Base-by-base conservation (phyloP, 768 basidiomycete species). In the Hysterangium stoloniferum region DNA sequence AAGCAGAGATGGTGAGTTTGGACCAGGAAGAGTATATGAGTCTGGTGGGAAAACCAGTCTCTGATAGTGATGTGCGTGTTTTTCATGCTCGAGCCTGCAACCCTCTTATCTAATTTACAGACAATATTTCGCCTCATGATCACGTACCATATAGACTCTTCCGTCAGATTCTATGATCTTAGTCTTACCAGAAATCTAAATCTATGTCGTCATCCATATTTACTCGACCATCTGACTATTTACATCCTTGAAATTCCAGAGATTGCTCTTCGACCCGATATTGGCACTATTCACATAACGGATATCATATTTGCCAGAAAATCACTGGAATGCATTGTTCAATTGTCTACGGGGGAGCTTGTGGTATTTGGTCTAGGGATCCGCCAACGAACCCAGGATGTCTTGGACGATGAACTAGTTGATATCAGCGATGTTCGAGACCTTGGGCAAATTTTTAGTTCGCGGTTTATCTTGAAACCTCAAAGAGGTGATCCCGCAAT, bases 81-180 rank as follows among this genome's bases (percentile, higher is more conserved):
- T 32, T 32, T 22, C 17, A 46, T 19, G 11, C 6, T 75, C 34
- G 79, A 74, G 53, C 59, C 78, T 12, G 69, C 77, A 24, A 85
- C 35, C 31, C 19, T 7, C 19, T 33, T 22, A 6, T 15, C 4
- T 41, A 28, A 17, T 35, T n/a, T 13, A 31, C 25, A 48, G 11
- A 17, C 20, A 24, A 19, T 17, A 13, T 52, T 13, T 15, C 77
- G 86, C 19, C 62, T 93, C 4, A 65, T 87, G 17, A 63, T 86
- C 2, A 84, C 84, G 0, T 70, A 69, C 48, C 80, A 86, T 59
- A 66, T 67, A 8, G 81, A 91, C 61, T 68, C 80, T 17, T 75
- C 73, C 4, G 66, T 93, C 17, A 77, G 75, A 48, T 86, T 93
- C 63, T 78, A 79, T 56, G 90, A 95, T 62, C 64, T 82, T 35